These are phyloP conservation scores for Pachysandra terminalis DNA, from an alignment of 164 flowering plant genomes.

Conservation along the genomic window DNA sequence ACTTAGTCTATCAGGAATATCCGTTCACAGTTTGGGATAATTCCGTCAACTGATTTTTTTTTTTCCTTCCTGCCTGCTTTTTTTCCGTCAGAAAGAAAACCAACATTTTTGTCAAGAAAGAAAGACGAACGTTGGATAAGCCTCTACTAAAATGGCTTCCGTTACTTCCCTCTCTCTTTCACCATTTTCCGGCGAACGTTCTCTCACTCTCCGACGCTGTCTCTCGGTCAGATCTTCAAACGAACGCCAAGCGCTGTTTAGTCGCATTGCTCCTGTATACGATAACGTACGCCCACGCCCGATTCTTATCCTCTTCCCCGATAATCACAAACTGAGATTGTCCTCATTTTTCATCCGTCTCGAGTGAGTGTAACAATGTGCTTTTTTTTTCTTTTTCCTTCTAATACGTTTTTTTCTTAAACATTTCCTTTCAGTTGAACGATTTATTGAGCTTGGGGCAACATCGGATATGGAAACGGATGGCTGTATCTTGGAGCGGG, in stretches of 20 bases:
- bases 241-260: slow-evolving; percentile 78
- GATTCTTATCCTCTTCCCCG: no score
- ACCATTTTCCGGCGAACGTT: slow-evolving; percentile 1
- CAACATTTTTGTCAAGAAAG: no score
- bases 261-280: slow-evolving; percentile 85
- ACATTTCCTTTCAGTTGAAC: slow-evolving; percentile 38
- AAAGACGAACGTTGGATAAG: no score
- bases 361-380: not conserved
- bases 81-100: no score
- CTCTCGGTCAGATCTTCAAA: slow-evolving; percentile 31
- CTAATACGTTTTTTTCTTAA: not conserved
- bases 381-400: not conserved
- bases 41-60: no score
- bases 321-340: no score
- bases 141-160: slow-evolving; percentile 15
- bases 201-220: not conserved
- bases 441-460: slow-evolving; percentile 64
- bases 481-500: slow-evolving; percentile 76
- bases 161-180: slow-evolving; percentile 6
- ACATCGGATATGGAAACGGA: slow-evolving; percentile 72
- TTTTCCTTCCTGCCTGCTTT: no score
- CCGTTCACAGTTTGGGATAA: no score
- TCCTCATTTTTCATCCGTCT: no score
- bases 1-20: no score
- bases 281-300: slow-evolving; percentile 79